These are phyloP conservation scores for Plicaturopsis crispa DNA, from an alignment of 768 basidiomycete genomes.

Conservation along the genomic window DNA sequence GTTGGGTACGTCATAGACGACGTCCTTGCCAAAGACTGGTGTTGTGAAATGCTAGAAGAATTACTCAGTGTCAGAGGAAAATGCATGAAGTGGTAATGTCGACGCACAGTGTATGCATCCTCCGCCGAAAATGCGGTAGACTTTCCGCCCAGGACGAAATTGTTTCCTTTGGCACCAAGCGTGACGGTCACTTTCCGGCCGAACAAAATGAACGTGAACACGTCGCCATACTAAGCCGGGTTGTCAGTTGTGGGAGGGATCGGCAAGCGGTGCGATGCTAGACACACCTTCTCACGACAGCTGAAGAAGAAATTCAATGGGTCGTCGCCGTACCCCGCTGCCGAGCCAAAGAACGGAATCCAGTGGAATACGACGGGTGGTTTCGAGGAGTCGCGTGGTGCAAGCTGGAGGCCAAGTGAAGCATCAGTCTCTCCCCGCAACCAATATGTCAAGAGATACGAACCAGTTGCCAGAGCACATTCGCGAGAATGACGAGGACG, in stretches of 20 bases:
- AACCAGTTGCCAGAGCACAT: slow-evolving; percentile 77
- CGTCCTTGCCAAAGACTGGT: slow-evolving; percentile 94
- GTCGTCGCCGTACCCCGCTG: slow-evolving; percentile 84
- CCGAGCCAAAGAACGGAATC: slow-evolving; percentile 87
- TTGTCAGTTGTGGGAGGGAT: slow-evolving; percentile 3
- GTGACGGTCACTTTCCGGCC: slow-evolving; percentile 89
- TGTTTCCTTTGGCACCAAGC: slow-evolving; percentile 86
- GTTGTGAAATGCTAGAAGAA: slow-evolving; percentile 72
- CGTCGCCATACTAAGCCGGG: slow-evolving; percentile 74
- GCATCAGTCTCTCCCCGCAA: not conserved
- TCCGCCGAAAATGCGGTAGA: slow-evolving; percentile 89
- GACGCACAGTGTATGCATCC: slow-evolving; percentile 84
- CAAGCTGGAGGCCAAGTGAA: slow-evolving; percentile 33
- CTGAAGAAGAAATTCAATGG: slow-evolving; percentile 83
- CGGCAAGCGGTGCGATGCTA: not conserved
- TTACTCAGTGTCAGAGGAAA: slow-evolving; percentile 7
- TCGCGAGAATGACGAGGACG: slow-evolving; percentile 57
- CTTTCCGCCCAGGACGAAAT: slow-evolving; percentile 92
- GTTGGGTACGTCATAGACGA: slow-evolving; percentile 96
- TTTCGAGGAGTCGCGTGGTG: slow-evolving; percentile 59
- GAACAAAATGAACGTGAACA: slow-evolving; percentile 93
- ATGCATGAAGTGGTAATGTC: not conserved
- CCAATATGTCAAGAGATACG: slow-evolving; percentile 14
- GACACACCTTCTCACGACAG: slow-evolving; percentile 66
- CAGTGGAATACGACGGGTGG: slow-evolving; percentile 94